Base-by-base conservation (phyloP, 2,329 filamentous ascomycete genomes). In the Penicillium brevicompactum region DNA sequence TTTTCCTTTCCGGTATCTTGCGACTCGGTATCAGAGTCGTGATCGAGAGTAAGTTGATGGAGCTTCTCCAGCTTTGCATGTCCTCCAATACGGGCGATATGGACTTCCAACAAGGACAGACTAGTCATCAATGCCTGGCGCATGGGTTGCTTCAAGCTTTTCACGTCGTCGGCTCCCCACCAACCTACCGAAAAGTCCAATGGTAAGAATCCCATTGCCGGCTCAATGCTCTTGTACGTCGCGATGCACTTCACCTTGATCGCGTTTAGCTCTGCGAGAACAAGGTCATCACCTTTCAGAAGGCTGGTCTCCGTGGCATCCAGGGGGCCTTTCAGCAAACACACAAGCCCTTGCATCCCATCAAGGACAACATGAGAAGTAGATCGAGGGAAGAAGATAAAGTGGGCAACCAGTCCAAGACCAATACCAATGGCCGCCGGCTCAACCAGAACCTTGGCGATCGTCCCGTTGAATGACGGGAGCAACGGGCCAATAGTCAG, bases 351-450 rank as follows among this genome's bases (percentile, higher is more conserved):
- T 51, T 68, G 68, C 56, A 68, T 68, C 27, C 58, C 67, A 30
- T 61, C 65, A 0, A 82, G 64, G 1, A 79, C 74, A 2, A 74
- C 67, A 22, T 76, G 74, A 0, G 80, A 81, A 0, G 80, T 79
- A 0, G 80, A 82, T 40, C 76, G 74, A 0, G 80, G 80, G 51
- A 82, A 82, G 43, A 82, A 69, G 3, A 82, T 53, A 1, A 82
- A 48, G 5, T 73, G 76, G 43, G 75, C 79, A 3, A 69, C 74
- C 2, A 77, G 51, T 0, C 79, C 80, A 0, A 82, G 63, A 0
- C 75, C 80, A 6, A 78, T 69, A 0, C 77, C 79, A 16, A 79
- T 73, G 0, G 76, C 77, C 1, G 74, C 76, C 1, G 80, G 80
- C 40, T 78, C 76, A 3, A 82, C 70, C 18, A 82, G 56, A 0